Evolutionary conservation across 2,329 filamentous ascomycete genomes (phyloP), one percentile per base, ranked within the genome.

Genomic region (Sporothrix protearum): DNA sequence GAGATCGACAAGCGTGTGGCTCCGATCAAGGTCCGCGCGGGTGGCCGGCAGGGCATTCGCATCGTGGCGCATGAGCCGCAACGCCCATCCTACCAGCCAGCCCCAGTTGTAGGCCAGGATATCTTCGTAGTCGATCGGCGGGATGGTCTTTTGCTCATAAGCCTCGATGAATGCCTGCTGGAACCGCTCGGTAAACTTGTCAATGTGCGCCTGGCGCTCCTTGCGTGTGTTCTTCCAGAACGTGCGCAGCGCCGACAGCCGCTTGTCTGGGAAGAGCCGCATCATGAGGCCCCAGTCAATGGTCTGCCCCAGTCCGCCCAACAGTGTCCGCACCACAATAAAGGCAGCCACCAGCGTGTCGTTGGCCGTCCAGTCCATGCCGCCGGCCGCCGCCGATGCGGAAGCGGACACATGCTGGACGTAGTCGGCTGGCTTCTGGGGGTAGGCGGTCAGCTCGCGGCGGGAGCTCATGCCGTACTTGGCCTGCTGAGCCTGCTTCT

Each of bases 61-160:
- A 70, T 84, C 81, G 39, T 83, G 79, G 0, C 80, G 80, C 30
- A 83, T 80, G 3, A 87, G 85, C 28, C 84, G 82, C 74, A 88
- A 81, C 0, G 89, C 85, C 92, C 92, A 95, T 47, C 85, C 82
- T 63, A 94, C 85, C 6, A 94, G 79, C 4, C 78, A 79, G 10
- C 82, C 80, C 91, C 92, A 94, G 76, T 94, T 89, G 72, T 92
- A 93, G 1, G 85, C 84, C 51, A 85, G 78, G 0, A 89, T 83
- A 61, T 91, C 81, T 68, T 91, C 84, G 74, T 87, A 92, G 77
- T 93, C 83, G 25, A 94, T 82, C 1, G 83, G 78, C 1, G 88
- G 85, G 0, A 94, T 75, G 73, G 90, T 84, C 9, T 85, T 85
- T 1, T 82, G 83, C 74, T 89, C 86, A 75, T 93, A 93, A 0